Evolutionary conservation across 176 grass and related monocot genomes (phyloP).

Genomic region (Olyra latifolia): DNA sequence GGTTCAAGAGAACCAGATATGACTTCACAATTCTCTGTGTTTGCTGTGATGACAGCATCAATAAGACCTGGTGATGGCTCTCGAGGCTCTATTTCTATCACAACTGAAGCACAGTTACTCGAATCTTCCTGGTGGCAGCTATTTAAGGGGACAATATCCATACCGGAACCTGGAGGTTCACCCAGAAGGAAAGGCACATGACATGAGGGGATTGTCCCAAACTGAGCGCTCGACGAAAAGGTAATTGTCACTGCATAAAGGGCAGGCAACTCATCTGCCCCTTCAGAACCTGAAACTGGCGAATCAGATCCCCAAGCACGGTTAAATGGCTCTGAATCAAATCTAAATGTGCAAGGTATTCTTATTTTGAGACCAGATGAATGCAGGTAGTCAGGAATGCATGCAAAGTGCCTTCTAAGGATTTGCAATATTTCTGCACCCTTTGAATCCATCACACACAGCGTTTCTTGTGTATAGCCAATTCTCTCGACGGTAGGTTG

Average conservation of each 20-base stretch:
- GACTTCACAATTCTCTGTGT: conserved; percentile 71
- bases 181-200: conserved; percentile 81
- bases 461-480: conserved; percentile 46
- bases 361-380: conserved; percentile 77
- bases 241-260: conserved; percentile 74
- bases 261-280: conserved; percentile 55
- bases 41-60: conserved; percentile 68
- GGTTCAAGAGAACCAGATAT: conserved; percentile 69
- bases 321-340: conserved; percentile 77
- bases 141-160: conserved; percentile 60
- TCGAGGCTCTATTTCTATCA: conserved; percentile 77
- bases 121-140: conserved; percentile 39
- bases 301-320: conserved; percentile 52
- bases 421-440: conserved; percentile 63
- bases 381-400: conserved; percentile 72
- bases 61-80: conserved; percentile 86
- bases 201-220: conserved; percentile 72
- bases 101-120: conserved; percentile 46
- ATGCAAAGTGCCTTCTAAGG: conserved; percentile 70
- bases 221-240: conserved; percentile 69
- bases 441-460: conserved; percentile 80
- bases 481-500: conserved; percentile 47
- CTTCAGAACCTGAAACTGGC: conserved; percentile 46
- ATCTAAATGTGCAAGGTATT: conserved; percentile 82
- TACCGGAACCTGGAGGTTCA: conserved; percentile 56